These are phyloP conservation scores for Leishmania tarentolae DNA, from an alignment of 208 protist genomes.

Conservation along the genomic window DNA sequence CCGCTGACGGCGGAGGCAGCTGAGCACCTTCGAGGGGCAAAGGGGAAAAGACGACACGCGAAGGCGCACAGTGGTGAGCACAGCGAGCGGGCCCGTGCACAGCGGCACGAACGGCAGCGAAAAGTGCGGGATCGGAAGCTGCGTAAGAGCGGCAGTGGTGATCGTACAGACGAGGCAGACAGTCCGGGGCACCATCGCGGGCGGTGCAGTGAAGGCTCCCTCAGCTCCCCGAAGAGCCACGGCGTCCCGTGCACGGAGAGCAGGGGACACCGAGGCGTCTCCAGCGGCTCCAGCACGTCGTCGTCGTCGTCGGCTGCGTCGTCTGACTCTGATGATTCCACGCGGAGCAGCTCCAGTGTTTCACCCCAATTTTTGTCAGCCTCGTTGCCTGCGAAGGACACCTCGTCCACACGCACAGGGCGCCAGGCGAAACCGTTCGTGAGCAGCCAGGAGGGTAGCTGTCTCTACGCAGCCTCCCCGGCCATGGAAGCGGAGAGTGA, in stretches of 20 bases:
- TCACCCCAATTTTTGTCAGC: slow-evolving; percentile 2
- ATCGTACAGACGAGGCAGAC: background rate
- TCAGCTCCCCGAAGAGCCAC: background rate
- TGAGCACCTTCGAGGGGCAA: background rate
- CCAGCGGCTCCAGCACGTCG: slow-evolving; percentile 1
- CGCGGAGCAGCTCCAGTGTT: slow-evolving; percentile 12
- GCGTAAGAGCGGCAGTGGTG: background rate
- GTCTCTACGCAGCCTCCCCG: slow-evolving; percentile 7
- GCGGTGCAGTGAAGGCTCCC: background rate
- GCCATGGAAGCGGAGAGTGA: too few relatives aligned
- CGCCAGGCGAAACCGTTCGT: slow-evolving; percentile 17
- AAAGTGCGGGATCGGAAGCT: slow-evolving; percentile 1
- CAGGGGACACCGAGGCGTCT: background rate
- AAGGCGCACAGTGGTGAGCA: background rate
- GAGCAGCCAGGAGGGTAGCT: slow-evolving; percentile 18
- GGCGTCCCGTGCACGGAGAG: background rate
- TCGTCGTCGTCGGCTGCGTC: slow-evolving; percentile 14
- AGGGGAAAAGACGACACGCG: background rate
- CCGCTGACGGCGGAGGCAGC: background rate
- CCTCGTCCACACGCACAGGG: background rate
- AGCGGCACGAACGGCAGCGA: background rate
- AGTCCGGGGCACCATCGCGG: background rate
- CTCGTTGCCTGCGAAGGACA: background rate
- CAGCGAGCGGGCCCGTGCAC: background rate
- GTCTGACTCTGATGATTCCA: slow-evolving; percentile 3